Conservation (phyloP, 2,329 filamentous ascomycete species). For the Aspergillus ibericus region DNA sequence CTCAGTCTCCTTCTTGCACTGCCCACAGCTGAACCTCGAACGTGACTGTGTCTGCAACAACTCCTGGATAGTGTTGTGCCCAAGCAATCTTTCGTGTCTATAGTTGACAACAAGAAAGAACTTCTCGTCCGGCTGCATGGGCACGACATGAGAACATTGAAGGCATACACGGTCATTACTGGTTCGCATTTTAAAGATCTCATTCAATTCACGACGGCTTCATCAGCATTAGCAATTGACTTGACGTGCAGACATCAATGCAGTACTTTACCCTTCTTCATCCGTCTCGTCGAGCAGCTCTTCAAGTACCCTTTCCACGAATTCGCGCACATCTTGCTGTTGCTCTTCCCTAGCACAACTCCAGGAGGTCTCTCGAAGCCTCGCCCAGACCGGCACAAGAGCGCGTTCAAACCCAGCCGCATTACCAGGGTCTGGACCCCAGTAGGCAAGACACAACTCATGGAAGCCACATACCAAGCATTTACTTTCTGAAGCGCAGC, state of each 20-base stretch:
- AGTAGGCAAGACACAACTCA: constrained; percentile 18
- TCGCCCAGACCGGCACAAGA: constrained; percentile 10
- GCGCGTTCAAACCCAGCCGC: background rate
- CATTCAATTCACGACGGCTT: background rate
- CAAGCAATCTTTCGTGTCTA: background rate
- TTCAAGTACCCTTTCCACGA: constrained; percentile 15
- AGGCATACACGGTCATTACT: constrained; percentile 2
- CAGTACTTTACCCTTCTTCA: background rate
- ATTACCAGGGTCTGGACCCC: constrained; percentile 8
- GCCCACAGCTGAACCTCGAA: background rate
- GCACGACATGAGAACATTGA: background rate
- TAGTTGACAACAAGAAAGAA: background rate
- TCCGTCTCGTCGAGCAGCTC: constrained; percentile 2
- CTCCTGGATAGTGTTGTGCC: background rate
- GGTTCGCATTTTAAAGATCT: constrained; percentile 4
- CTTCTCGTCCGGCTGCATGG: background rate
- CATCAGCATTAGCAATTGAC: background rate
- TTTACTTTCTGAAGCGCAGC: background rate
- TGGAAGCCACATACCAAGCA: constrained; percentile 20
- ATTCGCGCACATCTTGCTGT: constrained; percentile 21
- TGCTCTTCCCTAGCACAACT: background rate
- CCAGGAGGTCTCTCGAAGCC: constrained; percentile 3
- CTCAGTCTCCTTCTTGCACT: constrained; percentile 9
- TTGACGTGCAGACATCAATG: background rate
- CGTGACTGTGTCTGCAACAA: background rate